Evolutionary conservation across 2,329 filamentous ascomycete genomes (phyloP).

Genomic region (Lithohypha guttulata): DNA sequence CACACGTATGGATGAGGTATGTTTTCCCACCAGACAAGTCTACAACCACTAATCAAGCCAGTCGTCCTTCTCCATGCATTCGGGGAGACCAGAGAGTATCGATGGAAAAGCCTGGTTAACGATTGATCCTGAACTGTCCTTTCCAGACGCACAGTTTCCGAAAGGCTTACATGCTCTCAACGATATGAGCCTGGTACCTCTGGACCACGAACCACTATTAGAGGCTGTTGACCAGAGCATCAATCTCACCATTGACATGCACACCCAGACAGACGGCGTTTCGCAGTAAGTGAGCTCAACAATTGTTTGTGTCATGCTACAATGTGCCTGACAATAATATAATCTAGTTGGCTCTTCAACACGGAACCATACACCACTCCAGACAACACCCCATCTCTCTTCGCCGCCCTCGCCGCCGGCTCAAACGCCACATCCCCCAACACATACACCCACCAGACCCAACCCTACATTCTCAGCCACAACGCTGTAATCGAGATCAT

Average conservation of each 20-base stretch:
- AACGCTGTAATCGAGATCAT: slow-evolving; percentile 35
- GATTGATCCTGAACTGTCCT: too few species aligned
- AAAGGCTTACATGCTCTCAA: too few species aligned
- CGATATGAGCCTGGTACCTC: slow-evolving; percentile 60
- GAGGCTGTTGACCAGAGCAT: slow-evolving; percentile 50
- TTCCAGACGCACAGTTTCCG: too few species aligned
- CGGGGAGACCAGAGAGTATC: too few species aligned
- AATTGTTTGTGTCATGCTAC: too few species aligned
- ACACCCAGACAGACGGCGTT: slow-evolving; percentile 56
- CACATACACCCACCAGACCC: slow-evolving; percentile 56
- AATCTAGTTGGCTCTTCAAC: slow-evolving; percentile 27
- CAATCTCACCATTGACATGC: slow-evolving; percentile 54
- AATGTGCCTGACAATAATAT: too few species aligned
- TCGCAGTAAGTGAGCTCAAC: too few species aligned
- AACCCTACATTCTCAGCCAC: slow-evolving; percentile 36
- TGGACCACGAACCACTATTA: slow-evolving; percentile 52
- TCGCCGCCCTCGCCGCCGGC: slow-evolving; percentile 22
- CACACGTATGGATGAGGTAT: too few species aligned
- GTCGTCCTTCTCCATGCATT: too few species aligned
- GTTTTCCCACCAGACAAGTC: too few species aligned
- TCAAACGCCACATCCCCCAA: slow-evolving; percentile 41
- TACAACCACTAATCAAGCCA: too few species aligned
- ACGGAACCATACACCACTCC: slow-evolving; percentile 23
- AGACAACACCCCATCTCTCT: slow-evolving; percentile 23
- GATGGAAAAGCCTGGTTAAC: too few species aligned